Evolutionary conservation across 148 eudicot species (phyloP).

Genomic region (Chenopodium quinoa): DNA sequence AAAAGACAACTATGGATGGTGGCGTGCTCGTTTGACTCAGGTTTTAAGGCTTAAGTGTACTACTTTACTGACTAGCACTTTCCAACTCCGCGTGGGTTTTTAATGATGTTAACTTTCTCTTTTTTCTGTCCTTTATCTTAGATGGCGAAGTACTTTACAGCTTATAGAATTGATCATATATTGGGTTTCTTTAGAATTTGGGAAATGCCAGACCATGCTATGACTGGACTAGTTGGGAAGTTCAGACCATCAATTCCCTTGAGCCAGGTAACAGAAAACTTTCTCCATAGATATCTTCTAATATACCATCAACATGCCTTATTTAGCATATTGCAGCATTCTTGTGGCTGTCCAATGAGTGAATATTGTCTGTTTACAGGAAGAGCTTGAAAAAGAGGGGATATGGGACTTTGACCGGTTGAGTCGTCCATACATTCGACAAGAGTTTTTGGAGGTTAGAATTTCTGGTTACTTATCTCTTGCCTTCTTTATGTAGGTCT

Average conservation of each 20-base stretch:
- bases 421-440: constrained; percentile 75
- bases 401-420: constrained; percentile 91
- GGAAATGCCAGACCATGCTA: constrained; percentile 96
- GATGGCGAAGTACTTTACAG: constrained; percentile 97
- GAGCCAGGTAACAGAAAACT: constrained; percentile 53
- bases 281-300: neutral
- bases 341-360: constrained; percentile 5
- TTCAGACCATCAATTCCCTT: constrained; percentile 93
- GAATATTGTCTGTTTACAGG: constrained; percentile 45
- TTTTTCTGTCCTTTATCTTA: constrained; percentile 24
- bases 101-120: neutral
- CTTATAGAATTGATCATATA: constrained; percentile 92
- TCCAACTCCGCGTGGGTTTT: neutral
- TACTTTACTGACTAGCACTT: neutral
- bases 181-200: constrained; percentile 98
- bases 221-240: constrained; percentile 94
- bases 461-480: constrained; percentile 14
- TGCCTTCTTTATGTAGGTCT: constrained; percentile 1
- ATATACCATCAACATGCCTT: neutral
- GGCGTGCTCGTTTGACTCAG: constrained; percentile 97
- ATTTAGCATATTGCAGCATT: constrained; percentile 11
- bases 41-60: constrained; percentile 32
- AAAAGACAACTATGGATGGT: constrained; percentile 96
- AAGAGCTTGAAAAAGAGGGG: constrained; percentile 95
- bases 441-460: constrained; percentile 63